Evolutionary conservation across 2,329 filamentous ascomycete species (phyloP).

Genomic region (Hymenoscyphus fraxineus): DNA sequence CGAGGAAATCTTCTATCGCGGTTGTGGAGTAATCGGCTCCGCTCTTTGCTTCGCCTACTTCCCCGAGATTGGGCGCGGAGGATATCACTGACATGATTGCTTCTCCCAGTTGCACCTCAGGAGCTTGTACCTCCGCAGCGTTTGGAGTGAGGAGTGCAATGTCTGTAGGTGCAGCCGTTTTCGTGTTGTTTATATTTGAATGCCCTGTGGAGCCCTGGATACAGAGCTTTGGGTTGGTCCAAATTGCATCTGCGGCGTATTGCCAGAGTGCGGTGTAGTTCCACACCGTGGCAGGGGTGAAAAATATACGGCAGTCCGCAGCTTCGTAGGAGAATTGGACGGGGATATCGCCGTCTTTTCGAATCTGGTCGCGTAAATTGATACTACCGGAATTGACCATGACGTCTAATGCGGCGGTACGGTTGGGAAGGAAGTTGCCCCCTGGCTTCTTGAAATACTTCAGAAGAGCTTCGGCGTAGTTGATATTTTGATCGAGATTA

Average conservation of each 20-base stretch:
- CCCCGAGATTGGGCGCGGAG: slow-evolving; percentile 2
- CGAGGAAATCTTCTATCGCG: not conserved
- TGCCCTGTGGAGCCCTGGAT: slow-evolving; percentile 19
- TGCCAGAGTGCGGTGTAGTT: slow-evolving; percentile 49
- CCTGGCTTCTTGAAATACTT: slow-evolving; percentile 14
- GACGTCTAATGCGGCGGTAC: slow-evolving; percentile 15
- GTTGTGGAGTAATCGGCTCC: not conserved
- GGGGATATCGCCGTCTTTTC: slow-evolving; percentile 35
- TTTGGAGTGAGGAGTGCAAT: not conserved
- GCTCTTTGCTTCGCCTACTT: not conserved
- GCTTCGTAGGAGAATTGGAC: slow-evolving; percentile 58
- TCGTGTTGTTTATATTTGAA: slow-evolving; percentile 4
- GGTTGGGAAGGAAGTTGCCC: slow-evolving; percentile 26
- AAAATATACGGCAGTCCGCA: slow-evolving; percentile 57
- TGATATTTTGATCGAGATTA: slow-evolving; percentile 25
- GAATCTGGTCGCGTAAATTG: slow-evolving; percentile 41
- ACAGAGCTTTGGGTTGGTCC: slow-evolving; percentile 36
- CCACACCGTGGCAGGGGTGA: slow-evolving; percentile 47
- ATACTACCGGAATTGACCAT: slow-evolving; percentile 35
- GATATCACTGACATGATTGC: slow-evolving; percentile 6
- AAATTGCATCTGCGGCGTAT: slow-evolving; percentile 37
- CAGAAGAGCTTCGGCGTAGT: slow-evolving; percentile 26
- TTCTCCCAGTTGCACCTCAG: not conserved
- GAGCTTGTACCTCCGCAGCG: not conserved
- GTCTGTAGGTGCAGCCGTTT: slow-evolving; percentile 4